Evolutionary conservation across 2,329 filamentous ascomycete genomes (phyloP), one percentile per base, ranked within the genome.

Genomic region (Diaporthe ampelina): DNA sequence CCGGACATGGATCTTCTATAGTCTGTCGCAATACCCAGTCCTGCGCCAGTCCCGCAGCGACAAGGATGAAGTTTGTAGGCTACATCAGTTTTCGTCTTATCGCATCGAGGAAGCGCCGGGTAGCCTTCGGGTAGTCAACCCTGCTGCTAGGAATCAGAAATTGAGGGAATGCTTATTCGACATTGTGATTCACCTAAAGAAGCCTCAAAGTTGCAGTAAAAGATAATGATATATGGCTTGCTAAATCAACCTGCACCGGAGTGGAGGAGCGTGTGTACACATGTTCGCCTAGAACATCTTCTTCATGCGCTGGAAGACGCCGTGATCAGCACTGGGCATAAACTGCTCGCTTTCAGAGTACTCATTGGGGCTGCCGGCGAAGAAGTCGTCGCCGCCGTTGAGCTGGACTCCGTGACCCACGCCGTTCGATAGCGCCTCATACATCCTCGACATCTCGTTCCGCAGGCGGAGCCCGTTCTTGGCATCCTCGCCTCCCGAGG

Each of bases 371-470:
- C 50, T 35, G 15, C 69, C 52, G 32, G n/a, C 11, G 7, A 58
- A 72, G 26, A 35, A 65, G 13, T 72, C 74, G 6, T 70, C 72
- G 17, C 45, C 65, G 9, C 67, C 56, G 21, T 56, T 57, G 45
- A 45, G 35, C 9, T 73, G 76, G 11, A 32, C 58, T 6, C 43
- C 56, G 9, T 73, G 74, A 13, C 58, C 77, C 43, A 74, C 76
- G 54, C 80, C 80, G 35, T 77, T 78, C 67, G 80, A 80, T 57
- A 85, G 85, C 1, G 81, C 83, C 74, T 87, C 85, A 65, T 83
- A 87, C 24, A 87, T 85, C 26, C 85, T 84, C 17, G 85, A 87
- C 86, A 91, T 88, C 77, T 91, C 89, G 29, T 78, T 86, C 72
- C 88, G 88, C 50, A 91, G 85, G 76, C 84, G 85, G 37, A 84